Evolutionary conservation across 2,329 filamentous ascomycete genomes (phyloP).

Genomic region (Periconia digitata): DNA sequence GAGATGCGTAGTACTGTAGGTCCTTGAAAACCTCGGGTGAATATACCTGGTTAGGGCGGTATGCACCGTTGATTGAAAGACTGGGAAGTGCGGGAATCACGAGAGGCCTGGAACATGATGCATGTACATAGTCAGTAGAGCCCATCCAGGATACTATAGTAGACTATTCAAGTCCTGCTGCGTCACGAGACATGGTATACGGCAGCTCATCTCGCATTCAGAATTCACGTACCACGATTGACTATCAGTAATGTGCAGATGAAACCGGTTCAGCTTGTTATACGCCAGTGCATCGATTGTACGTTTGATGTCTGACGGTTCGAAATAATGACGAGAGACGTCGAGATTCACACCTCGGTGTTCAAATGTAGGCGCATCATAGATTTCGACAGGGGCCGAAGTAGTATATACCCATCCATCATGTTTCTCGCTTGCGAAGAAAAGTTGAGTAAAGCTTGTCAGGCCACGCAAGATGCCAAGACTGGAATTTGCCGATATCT

Average conservation of each 20-base stretch:
- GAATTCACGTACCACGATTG: no score
- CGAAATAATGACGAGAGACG: constrained; percentile 71
- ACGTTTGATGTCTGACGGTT: constrained; percentile 66
- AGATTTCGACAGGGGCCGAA: constrained; percentile 69
- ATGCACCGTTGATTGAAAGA: constrained; percentile 72
- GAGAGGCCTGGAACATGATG: no score
- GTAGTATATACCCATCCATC: constrained; percentile 65
- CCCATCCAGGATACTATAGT: no score
- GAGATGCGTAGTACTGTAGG: constrained; percentile 70
- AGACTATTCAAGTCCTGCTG: no score
- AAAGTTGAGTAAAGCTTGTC: constrained; percentile 77
- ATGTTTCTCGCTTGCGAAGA: constrained; percentile 65
- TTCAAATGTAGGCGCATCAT: constrained; percentile 71
- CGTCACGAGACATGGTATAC: no score
- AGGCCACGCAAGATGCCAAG: constrained; percentile 72
- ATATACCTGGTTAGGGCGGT: constrained; percentile 68
- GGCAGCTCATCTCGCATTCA: no score
- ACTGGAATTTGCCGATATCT: constrained; percentile 66
- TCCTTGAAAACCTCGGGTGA: constrained; percentile 62
- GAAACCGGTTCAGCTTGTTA: constrained; percentile 82
- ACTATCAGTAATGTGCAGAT: constrained; percentile 79
- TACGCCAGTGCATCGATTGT: constrained; percentile 76
- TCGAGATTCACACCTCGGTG: constrained; percentile 83
- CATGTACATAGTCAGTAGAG: no score
- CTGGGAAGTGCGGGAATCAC: constrained; percentile 75